Percentiles rank a stretch among this genome's conserved stretches.
phyloP scores from a whole-genome alignment of 208 protist genomes.

The Acanthamoeba divionensis region DNA sequence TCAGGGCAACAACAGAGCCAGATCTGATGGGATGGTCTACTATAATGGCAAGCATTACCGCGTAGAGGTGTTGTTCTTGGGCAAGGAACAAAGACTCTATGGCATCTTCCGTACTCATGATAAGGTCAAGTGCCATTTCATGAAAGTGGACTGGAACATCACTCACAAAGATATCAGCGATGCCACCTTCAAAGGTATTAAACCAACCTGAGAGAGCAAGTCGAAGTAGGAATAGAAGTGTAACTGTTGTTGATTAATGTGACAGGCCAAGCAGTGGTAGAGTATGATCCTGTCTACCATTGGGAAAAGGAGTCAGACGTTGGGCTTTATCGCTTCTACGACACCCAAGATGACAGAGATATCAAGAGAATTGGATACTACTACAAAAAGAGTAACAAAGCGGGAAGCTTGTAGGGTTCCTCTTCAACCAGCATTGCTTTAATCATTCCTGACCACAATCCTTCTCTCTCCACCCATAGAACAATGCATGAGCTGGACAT shows the following conservation, averaged over 20 bases:
- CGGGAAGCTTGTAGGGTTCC: background rate
- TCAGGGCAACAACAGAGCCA: background rate
- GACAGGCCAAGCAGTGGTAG: background rate
- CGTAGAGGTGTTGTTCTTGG: background rate
- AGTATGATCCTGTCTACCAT: conserved; percentile 38
- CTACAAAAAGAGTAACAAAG: background rate
- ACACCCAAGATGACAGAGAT: conserved; percentile 32
- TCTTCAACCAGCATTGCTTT: background rate
- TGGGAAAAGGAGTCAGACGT: no score
- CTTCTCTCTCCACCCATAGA: no score
- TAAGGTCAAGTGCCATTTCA: conserved; percentile 19
- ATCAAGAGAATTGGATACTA: conserved; percentile 11
- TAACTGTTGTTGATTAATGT: background rate
- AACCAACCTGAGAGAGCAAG: background rate
- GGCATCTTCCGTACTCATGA: background rate
- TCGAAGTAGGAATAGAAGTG: background rate
- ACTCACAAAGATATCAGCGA: background rate
- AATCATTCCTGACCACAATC: no score
- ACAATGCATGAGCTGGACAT: conserved; percentile 40
- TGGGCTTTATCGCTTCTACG: background rate
- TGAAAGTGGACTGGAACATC: conserved; percentile 2
- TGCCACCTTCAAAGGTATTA: background rate
- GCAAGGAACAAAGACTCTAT: background rate
- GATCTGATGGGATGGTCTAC: background rate
- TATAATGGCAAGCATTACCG: conserved; percentile 38